phyloP scores from a whole-genome alignment of 2,329 filamentous ascomycete species.

The Neocatenulostroma microsporum region DNA sequence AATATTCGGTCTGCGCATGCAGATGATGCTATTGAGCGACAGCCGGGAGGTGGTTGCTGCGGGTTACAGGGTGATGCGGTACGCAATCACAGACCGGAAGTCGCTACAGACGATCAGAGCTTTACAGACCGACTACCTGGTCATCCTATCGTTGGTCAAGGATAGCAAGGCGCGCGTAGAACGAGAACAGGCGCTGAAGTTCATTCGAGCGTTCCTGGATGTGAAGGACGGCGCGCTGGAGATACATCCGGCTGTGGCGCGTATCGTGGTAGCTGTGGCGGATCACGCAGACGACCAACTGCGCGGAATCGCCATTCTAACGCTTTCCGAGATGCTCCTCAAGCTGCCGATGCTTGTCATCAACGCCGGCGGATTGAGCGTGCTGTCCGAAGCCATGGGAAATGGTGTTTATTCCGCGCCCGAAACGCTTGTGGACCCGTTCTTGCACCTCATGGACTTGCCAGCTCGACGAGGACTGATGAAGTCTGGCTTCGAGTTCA shows the following conservation, averaged over 20 bases:
- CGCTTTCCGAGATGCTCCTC: conserved; percentile 82
- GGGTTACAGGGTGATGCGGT: conserved; percentile 85
- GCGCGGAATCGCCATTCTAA: conserved; percentile 85
- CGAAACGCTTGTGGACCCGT: conserved; percentile 78
- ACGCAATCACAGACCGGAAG: conserved; percentile 84
- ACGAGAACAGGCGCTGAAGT: conserved; percentile 92
- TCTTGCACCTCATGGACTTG: conserved; percentile 80
- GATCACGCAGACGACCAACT: conserved; percentile 79
- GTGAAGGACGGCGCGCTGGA: conserved; percentile 88
- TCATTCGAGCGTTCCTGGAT: conserved; percentile 88
- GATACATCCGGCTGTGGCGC: conserved; percentile 75
- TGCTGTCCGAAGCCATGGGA: conserved; percentile 82
- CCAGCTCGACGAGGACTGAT: conserved; percentile 73
- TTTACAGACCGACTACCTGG: conserved; percentile 85
- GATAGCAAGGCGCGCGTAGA: conserved; percentile 96
- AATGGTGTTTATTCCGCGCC: conserved; percentile 90
- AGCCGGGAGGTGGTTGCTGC: conserved; percentile 93
- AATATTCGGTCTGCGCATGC: conserved; percentile 85
- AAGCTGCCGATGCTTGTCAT: conserved; percentile 75
- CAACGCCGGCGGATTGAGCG: conserved; percentile 72
- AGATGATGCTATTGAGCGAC: conserved; percentile 91
- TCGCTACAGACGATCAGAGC: conserved; percentile 82
- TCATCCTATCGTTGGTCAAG: conserved; percentile 86
- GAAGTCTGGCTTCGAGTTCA: conserved; percentile 81
- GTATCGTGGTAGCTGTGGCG: conserved; percentile 84